phyloP scores from a whole-genome alignment of 495 filamentous ascomycete genomes.

The Pyrenula aspistea region DNA sequence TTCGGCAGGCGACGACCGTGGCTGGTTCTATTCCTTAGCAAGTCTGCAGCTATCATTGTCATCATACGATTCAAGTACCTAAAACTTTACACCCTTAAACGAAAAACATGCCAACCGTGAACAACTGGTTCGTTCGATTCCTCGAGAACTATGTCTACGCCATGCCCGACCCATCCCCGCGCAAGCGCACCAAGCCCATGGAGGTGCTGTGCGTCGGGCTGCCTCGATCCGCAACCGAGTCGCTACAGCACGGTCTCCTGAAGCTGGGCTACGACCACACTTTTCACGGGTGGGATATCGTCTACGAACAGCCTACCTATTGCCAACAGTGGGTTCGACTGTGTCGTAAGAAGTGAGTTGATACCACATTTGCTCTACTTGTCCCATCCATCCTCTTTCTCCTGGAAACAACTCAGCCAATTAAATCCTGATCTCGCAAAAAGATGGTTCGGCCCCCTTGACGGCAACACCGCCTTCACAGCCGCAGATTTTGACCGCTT shows the following conservation, averaged over 20 bases:
- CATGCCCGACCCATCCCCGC: slow-evolving; percentile 3
- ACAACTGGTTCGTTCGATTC: too few species aligned
- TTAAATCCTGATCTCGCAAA: too few species aligned
- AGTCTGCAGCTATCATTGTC: too few species aligned
- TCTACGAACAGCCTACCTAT: slow-evolving; percentile 1
- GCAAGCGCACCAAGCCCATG: slow-evolving; percentile 12
- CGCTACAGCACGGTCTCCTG: slow-evolving; percentile 13
- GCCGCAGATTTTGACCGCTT: slow-evolving; percentile 32
- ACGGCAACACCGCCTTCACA: slow-evolving; percentile 2
- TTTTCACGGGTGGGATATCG: slow-evolving; percentile 6
- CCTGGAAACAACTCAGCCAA: too few species aligned
- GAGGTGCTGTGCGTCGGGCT: slow-evolving; percentile 17
- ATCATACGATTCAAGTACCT: too few species aligned
- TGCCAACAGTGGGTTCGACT: neutral
- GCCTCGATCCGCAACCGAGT: slow-evolving; percentile 18
- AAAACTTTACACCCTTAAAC: too few species aligned
- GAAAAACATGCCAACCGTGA: too few species aligned
- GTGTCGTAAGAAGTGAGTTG: neutral
- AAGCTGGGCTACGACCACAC: slow-evolving; percentile 6
- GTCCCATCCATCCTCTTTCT: too few species aligned
- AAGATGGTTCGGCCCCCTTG: neutral
- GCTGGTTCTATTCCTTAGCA: too few species aligned
- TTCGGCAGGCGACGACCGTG: too few species aligned
- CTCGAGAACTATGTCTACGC: slow-evolving; percentile 7
- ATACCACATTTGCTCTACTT: too few species aligned